Evolutionary conservation across 2,329 filamentous ascomycete genomes (phyloP).

Genomic region (Penicillium sumatraense): DNA sequence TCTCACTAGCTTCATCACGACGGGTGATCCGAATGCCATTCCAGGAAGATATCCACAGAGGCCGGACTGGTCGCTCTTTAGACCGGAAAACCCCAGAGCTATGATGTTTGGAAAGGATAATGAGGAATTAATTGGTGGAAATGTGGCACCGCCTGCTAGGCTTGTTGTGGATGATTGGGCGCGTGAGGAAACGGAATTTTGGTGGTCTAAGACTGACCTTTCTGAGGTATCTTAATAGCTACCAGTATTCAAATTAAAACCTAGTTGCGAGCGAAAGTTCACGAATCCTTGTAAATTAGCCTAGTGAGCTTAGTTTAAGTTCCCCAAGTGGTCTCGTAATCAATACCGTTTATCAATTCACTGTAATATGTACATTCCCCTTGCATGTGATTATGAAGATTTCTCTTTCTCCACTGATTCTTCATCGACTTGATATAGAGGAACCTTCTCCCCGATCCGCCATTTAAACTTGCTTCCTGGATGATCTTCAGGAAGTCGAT

Average conservation of each 20-base stretch:
- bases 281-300: too few species aligned
- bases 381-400: too few species aligned
- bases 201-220: constrained; percentile 39
- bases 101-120: constrained; percentile 52
- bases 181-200: constrained; percentile 51
- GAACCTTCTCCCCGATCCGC: neutral
- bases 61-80: constrained; percentile 36
- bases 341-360: too few species aligned
- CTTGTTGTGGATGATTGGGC: constrained; percentile 48
- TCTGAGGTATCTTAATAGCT: too few species aligned
- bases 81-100: neutral
- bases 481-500: constrained; percentile 2
- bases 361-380: too few species aligned
- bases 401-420: too few species aligned
- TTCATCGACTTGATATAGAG: neutral
- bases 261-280: too few species aligned
- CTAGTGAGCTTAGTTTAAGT: too few species aligned
- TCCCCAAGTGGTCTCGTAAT: too few species aligned
- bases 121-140: constrained; percentile 52
- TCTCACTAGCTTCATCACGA: constrained; percentile 52
- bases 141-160: constrained; percentile 43
- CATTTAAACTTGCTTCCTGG: constrained; percentile 3
- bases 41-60: constrained; percentile 29
- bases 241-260: too few species aligned
- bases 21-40: constrained; percentile 49